A percentile compares a stretch with the other conserved stretches of the same genome.
phyloP scores from a whole-genome alignment of 768 basidiomycete species.

The Pholiota microspora region DNA sequence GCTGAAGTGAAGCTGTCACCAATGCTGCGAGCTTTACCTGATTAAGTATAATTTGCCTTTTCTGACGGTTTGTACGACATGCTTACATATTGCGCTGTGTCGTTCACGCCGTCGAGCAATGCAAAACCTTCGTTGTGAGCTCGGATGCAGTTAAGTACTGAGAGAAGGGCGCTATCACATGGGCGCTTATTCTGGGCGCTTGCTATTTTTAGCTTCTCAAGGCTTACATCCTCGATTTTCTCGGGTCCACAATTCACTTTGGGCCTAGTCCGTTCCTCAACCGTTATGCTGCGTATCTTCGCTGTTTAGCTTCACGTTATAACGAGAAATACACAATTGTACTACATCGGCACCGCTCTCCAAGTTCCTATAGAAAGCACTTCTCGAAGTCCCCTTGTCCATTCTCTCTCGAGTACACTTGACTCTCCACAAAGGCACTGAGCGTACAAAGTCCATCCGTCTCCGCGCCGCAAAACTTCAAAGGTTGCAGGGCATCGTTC shows the following conservation, averaged over 20 bases:
- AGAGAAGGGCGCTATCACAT: too few species aligned
- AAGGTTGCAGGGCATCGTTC: conserved; percentile 66
- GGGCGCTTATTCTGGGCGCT: too few species aligned
- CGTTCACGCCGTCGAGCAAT: neutral
- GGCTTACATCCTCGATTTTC: too few species aligned
- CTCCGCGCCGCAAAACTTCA: conserved; percentile 56
- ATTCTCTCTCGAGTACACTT: conserved; percentile 61
- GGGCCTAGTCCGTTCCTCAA: too few species aligned
- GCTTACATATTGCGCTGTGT: neutral
- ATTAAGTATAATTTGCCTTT: neutral
- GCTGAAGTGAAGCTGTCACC: too few species aligned
- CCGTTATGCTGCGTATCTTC: neutral
- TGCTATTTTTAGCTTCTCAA: too few species aligned
- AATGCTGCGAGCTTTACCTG: too few species aligned
- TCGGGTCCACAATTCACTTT: too few species aligned
- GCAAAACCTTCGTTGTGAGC: too few species aligned
- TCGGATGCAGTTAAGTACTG: too few species aligned
- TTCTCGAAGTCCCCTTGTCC: conserved; percentile 73
- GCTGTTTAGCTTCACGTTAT: neutral
- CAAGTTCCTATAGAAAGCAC: conserved; percentile 32
- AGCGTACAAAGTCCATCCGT: conserved; percentile 62
- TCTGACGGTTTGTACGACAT: neutral
- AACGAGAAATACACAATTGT: neutral
- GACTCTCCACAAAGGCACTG: conserved; percentile 65
- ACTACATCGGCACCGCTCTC: neutral